These are phyloP conservation scores for Powellomyces hirtus DNA, from an alignment of 192 early-diverging fungal species.

Conservation along the genomic window DNA sequence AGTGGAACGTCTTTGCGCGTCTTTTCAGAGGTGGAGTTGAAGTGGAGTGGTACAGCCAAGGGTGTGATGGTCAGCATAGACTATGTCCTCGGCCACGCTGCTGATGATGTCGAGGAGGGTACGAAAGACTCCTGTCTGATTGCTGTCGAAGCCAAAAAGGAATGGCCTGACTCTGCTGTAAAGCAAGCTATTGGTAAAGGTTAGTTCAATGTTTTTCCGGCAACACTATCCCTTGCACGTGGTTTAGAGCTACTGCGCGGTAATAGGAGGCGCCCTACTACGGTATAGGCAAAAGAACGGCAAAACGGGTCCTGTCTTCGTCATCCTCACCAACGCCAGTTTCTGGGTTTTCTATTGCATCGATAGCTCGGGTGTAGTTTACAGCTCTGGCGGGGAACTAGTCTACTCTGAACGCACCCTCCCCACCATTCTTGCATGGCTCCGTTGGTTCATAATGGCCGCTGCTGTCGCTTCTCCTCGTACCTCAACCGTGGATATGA, in stretches of 20 bases:
- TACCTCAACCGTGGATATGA: too few relatives aligned
- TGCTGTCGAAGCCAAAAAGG: constrained; percentile 16
- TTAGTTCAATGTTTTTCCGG: background rate
- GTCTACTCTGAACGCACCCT: background rate
- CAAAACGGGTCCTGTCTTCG: constrained; percentile 7
- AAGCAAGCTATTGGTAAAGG: constrained; percentile 12
- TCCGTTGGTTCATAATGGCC: constrained; percentile 11
- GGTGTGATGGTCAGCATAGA: background rate
- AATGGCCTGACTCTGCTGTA: constrained; percentile 7
- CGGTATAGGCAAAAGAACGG: background rate
- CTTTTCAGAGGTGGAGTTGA: constrained; percentile 7
- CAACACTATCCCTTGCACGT: background rate
- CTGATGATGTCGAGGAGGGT: background rate
- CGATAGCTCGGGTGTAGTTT: background rate
- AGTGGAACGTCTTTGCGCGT: background rate
- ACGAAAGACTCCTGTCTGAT: constrained; percentile 7
- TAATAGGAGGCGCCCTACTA: background rate
- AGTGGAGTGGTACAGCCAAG: background rate
- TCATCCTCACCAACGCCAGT: constrained; percentile 4
- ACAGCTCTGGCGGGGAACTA: background rate
- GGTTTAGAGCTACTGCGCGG: background rate
- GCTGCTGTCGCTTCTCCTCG: too few relatives aligned
- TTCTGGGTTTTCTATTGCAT: constrained; percentile 5
- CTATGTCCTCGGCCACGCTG: constrained; percentile 14
- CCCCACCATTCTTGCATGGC: background rate